A percentile compares a stretch with the other conserved stretches of the same genome.
Evolutionary conservation across 257 asterid species (phyloP).

Genomic region (Nicotiana tabacum): DNA sequence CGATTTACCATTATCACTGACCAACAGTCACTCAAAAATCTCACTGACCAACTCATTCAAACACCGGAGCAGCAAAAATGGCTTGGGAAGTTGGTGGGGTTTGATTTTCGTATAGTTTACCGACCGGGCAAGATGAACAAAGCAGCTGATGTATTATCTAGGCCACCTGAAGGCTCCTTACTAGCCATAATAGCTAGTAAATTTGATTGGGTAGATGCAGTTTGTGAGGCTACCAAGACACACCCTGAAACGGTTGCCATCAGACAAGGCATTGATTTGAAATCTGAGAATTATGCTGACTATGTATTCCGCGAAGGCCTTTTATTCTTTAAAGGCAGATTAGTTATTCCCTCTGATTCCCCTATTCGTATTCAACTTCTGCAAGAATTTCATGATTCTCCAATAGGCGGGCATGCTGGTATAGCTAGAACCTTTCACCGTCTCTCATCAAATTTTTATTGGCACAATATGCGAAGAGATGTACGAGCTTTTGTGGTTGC

Average conservation of each 20-base stretch:
- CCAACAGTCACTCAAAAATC: not conserved
- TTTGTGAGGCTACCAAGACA: not conserved
- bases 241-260: not conserved
- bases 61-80: too few relatives aligned
- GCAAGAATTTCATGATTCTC: not conserved
- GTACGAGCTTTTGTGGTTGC: too few relatives aligned
- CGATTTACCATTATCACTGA: not conserved
- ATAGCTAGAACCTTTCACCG: not conserved
- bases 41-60: not conserved
- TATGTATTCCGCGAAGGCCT: not conserved
- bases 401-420: not conserved
- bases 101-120: too few relatives aligned
- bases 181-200: too few relatives aligned
- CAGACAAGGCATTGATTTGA: not conserved
- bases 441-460: too few relatives aligned
- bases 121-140: too few relatives aligned
- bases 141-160: too few relatives aligned
- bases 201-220: too few relatives aligned
- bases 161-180: too few relatives aligned
- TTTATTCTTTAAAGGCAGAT: not conserved
- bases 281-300: not conserved
- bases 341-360: not conserved
- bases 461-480: too few relatives aligned
- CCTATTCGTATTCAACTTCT: not conserved
- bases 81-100: too few relatives aligned